Percentiles rank a stretch among this genome's conserved stretches.
These are phyloP conservation scores for Dryas octopetala DNA, from an alignment of 306 rosid genomes.

Conservation along the genomic window DNA sequence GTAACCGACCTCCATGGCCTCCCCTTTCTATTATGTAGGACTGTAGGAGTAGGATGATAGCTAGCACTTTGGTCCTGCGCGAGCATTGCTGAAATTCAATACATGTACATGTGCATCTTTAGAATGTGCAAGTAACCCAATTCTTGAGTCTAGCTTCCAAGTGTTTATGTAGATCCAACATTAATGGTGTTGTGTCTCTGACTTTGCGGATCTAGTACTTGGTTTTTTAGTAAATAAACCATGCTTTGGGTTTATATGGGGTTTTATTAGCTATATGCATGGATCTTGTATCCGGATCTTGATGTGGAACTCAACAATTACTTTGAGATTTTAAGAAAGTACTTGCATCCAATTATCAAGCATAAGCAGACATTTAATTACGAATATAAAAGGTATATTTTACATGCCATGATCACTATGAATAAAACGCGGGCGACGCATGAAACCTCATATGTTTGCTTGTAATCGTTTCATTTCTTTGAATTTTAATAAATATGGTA, in stretches of 20 bases:
- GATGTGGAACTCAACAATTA: no score
- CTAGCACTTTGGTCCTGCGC: not conserved
- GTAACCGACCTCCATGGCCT: not conserved
- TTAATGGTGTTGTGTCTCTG: not conserved
- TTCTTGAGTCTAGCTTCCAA: not conserved
- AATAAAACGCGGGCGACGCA: not conserved
- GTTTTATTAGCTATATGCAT: not conserved
- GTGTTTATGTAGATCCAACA: not conserved
- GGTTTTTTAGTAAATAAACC: no score
- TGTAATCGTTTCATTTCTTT: no score
- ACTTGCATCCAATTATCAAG: not conserved
- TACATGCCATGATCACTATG: not conserved
- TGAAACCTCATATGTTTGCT: not conserved
- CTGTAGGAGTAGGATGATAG: not conserved
- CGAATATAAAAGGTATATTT: no score
- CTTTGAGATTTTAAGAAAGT: not conserved
- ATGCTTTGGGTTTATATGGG: no score
- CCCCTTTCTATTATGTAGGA: not conserved
- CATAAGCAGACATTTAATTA: not conserved
- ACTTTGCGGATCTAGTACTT: not conserved
- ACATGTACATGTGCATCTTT: not conserved
- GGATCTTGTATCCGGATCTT: not conserved
- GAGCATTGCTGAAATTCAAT: not conserved
- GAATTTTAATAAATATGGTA: no score
- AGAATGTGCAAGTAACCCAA: conserved; percentile 2